These are phyloP conservation scores for Whalleya microplaca DNA, from an alignment of 2,329 filamentous ascomycete species.

Conservation along the genomic window DNA sequence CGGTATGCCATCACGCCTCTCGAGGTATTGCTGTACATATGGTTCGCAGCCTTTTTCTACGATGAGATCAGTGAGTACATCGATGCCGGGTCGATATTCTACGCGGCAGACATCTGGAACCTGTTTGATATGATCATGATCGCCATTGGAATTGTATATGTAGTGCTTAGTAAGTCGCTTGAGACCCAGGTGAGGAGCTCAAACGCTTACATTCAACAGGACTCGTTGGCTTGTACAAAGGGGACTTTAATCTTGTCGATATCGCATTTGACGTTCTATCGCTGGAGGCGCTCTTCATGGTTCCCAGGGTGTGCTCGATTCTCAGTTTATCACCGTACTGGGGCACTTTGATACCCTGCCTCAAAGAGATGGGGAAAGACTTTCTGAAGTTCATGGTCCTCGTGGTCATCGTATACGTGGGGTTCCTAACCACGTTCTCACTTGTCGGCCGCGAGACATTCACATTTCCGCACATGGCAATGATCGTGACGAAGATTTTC, in stretches of 20 bases:
- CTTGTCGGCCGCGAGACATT: constrained; percentile 74
- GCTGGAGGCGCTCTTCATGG: constrained; percentile 85
- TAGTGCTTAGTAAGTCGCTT: constrained; percentile 65
- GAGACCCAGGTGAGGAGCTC: neutral
- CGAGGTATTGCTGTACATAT: constrained; percentile 79
- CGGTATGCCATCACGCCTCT: constrained; percentile 66
- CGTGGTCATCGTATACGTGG: constrained; percentile 80
- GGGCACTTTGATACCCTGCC: constrained; percentile 84
- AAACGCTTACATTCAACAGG: constrained; percentile 48
- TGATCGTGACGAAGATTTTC: constrained; percentile 79
- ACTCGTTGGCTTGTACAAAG: constrained; percentile 65
- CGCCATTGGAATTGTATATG: constrained; percentile 70
- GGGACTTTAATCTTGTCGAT: constrained; percentile 68
- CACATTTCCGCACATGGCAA: constrained; percentile 69
- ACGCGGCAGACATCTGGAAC: constrained; percentile 82
- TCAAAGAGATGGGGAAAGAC: constrained; percentile 94
- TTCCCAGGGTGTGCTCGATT: constrained; percentile 86
- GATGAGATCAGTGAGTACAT: constrained; percentile 84
- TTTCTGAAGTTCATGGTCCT: constrained; percentile 77
- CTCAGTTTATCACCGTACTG: constrained; percentile 88
- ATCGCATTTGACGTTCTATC: constrained; percentile 87
- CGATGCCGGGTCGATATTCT: constrained; percentile 86
- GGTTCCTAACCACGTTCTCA: constrained; percentile 86
- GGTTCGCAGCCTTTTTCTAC: constrained; percentile 86
- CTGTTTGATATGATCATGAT: constrained; percentile 76